Evolutionary conservation across 176 grass and related monocot species (phyloP).

Genomic region (Eragrostis curvula): DNA sequence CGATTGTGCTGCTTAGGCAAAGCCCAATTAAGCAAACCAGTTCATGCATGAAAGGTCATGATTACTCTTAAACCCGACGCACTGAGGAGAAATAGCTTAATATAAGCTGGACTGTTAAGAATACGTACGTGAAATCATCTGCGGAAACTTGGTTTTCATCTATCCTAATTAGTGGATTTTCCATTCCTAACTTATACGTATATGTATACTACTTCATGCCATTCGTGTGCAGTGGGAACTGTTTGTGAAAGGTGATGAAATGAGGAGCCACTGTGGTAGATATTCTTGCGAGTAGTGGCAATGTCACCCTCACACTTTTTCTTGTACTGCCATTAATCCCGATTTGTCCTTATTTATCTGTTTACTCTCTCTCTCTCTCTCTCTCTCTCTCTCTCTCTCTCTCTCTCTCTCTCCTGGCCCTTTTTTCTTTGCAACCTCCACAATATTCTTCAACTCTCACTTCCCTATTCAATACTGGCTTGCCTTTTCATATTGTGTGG

Average conservation of each 20-base stretch:
- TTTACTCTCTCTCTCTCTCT: constrained; percentile 31
- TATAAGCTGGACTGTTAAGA: background rate
- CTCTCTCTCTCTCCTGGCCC: background rate
- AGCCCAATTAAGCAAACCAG: constrained; percentile 43
- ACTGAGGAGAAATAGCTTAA: background rate
- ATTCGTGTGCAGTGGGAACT: constrained; percentile 23
- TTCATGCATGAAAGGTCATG: constrained; percentile 42
- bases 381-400: background rate
- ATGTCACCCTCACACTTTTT: constrained; percentile 69
- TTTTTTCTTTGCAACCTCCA: constrained; percentile 50
- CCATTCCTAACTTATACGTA: background rate
- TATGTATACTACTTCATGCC: background rate
- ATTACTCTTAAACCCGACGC: constrained; percentile 44
- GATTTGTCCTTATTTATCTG: constrained; percentile 70
- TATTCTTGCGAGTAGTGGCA: constrained; percentile 71
- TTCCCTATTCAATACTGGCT: constrained; percentile 43
- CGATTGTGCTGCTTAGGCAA: constrained; percentile 44
- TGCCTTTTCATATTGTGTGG: constrained; percentile 53
- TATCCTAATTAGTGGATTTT: too few relatives aligned
- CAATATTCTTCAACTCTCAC: constrained; percentile 57
- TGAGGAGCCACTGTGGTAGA: constrained; percentile 55
- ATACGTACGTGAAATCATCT: background rate
- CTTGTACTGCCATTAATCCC: constrained; percentile 71
- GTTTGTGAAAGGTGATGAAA: constrained; percentile 43
- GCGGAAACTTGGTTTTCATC: too few relatives aligned